These are phyloP conservation scores for Ophiostoma novo-ulmi DNA, from an alignment of 2,329 filamentous ascomycete genomes.

Conservation along the genomic window DNA sequence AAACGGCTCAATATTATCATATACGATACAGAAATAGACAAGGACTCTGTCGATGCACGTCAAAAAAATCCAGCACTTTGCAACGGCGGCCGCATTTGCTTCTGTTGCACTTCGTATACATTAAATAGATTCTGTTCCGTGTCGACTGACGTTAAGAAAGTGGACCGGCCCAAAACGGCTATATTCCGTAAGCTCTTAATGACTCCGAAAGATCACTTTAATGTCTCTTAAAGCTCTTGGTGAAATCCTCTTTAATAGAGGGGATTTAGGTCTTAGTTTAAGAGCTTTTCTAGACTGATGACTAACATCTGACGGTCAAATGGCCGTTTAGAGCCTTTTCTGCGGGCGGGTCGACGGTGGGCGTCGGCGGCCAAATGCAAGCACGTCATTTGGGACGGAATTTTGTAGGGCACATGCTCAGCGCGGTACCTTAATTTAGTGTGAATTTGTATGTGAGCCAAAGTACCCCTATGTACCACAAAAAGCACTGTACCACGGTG, in stretches of 20 bases:
- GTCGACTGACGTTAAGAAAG: background rate
- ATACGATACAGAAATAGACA: background rate
- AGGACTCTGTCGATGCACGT: background rate
- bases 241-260: background rate
- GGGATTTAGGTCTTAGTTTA: background rate
- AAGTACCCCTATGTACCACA: background rate
- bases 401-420: slow-evolving; percentile 4
- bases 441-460: background rate
- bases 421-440: slow-evolving; percentile 4
- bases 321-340: background rate
- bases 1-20: background rate
- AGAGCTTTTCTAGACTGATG: background rate
- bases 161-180: slow-evolving; percentile 3
- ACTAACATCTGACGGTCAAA: slow-evolving; percentile 5
- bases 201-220: background rate
- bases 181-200: slow-evolving; percentile 5
- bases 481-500: slow-evolving; percentile 19
- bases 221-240: background rate
- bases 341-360: slow-evolving; percentile 1
- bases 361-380: slow-evolving; percentile 16
- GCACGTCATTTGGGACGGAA: slow-evolving; percentile 21
- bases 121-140: background rate
- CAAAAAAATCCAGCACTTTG: background rate
- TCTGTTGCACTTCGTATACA: background rate
- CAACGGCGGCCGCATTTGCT: background rate